Evolutionary conservation across 2,329 filamentous ascomycete genomes (phyloP).

Genomic region (Trichophyton schoenleinii): DNA sequence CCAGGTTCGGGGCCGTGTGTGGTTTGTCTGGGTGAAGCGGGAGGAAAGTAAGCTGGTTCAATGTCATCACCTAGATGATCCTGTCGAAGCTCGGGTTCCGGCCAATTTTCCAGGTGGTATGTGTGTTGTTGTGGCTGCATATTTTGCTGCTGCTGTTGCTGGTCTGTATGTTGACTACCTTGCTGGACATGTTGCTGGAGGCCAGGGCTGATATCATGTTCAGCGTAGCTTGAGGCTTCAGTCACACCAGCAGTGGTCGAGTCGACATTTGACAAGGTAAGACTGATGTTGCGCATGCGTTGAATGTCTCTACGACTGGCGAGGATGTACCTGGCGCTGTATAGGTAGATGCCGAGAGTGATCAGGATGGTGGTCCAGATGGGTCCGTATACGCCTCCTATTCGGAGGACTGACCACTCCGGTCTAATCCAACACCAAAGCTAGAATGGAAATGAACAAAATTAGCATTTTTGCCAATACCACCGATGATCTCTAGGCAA

Average conservation of each 20-base stretch:
- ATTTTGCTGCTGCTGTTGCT: neutral
- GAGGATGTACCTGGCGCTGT: neutral
- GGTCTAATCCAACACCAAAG: constrained; percentile 69
- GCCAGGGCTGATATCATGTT: neutral
- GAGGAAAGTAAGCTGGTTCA: neutral
- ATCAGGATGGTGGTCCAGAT: constrained; percentile 32
- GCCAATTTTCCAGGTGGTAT: neutral
- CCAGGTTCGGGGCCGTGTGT: neutral
- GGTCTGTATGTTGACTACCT: neutral
- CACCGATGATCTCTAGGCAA: neutral
- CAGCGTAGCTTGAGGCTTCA: neutral
- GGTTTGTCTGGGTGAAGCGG: neutral
- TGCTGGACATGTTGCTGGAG: neutral
- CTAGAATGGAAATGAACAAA: constrained; percentile 20
- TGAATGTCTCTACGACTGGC: neutral
- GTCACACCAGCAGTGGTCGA: neutral
- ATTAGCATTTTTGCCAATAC: neutral
- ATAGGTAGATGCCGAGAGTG: constrained; percentile 30
- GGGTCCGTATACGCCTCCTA: constrained; percentile 56
- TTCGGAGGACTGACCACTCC: constrained; percentile 58
- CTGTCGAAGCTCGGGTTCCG: neutral
- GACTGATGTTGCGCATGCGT: neutral
- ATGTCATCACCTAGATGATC: neutral
- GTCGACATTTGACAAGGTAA: neutral
- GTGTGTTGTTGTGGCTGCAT: neutral